Evolutionary conservation across 257 asterid species (phyloP).

Genomic region (Solanum infundibuliforme): DNA sequence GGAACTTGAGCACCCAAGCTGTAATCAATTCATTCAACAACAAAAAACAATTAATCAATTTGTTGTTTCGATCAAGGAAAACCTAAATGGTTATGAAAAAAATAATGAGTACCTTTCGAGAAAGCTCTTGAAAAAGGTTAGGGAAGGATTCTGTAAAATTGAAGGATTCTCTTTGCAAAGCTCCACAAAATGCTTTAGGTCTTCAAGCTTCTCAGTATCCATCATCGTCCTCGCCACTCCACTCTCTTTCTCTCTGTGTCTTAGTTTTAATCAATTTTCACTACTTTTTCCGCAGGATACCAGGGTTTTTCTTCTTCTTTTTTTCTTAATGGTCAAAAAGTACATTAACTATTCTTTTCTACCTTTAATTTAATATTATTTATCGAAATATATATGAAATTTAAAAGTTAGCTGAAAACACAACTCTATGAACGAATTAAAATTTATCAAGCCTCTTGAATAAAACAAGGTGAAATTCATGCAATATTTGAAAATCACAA

Average conservation of each 20-base stretch:
- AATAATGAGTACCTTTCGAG: slow-evolving; percentile 40
- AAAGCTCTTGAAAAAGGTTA: slow-evolving; percentile 48
- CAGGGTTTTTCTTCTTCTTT: neutral
- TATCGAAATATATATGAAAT: neutral
- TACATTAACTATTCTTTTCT: neutral
- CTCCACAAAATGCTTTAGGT: slow-evolving; percentile 35
- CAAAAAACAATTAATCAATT: neutral
- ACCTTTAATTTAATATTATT: too few relatives aligned
- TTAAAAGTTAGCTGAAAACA: neutral
- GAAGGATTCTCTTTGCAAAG: slow-evolving; percentile 41
- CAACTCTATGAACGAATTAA: neutral
- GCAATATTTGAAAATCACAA: neutral
- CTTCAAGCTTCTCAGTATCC: slow-evolving; percentile 36
- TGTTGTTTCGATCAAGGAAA: neutral
- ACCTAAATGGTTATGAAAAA: neutral
- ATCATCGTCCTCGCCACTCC: neutral
- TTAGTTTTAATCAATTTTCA: neutral
- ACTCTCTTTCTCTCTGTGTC: neutral
- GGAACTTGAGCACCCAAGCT: slow-evolving; percentile 61
- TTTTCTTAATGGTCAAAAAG: neutral
- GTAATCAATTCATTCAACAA: neutral
- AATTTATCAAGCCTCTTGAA: neutral
- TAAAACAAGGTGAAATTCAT: too few relatives aligned
- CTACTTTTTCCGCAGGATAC: neutral
- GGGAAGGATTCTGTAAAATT: slow-evolving; percentile 28